Conservation (phyloP, 768 basidiomycete genomes). For the Rhodosporidiobolus sp. region DNA sequence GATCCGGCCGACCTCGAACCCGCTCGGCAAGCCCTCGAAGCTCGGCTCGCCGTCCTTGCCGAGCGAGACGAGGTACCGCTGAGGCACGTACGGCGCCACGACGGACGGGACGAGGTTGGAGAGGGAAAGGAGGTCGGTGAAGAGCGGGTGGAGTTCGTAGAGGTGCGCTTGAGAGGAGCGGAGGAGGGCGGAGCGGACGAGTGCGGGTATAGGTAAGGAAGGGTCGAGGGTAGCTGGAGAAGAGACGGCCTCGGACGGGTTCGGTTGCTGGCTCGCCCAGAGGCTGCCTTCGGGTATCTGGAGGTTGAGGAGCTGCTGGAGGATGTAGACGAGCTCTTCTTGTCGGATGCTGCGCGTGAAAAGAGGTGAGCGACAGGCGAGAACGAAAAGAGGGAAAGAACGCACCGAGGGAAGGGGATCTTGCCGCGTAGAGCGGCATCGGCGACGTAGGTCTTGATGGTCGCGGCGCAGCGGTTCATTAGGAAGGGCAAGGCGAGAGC, state of each 20-base stretch:
- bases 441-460: slow-evolving; percentile 71
- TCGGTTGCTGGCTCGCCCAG: slow-evolving; percentile 66
- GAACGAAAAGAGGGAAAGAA: not conserved
- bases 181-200: slow-evolving; percentile 68
- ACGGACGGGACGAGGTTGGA: not conserved
- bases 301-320: slow-evolving; percentile 70
- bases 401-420: slow-evolving; percentile 80
- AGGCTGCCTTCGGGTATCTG: slow-evolving; percentile 71
- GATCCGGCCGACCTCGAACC: slow-evolving; percentile 8
- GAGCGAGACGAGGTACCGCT: not conserved
- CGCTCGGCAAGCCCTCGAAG: slow-evolving; percentile 21
- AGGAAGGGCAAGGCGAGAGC: slow-evolving; percentile 68
- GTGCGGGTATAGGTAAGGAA: slow-evolving; percentile 55
- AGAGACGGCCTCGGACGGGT: slow-evolving; percentile 55
- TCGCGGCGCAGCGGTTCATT: slow-evolving; percentile 68
- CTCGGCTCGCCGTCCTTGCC: not conserved
- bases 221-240: slow-evolving; percentile 51
- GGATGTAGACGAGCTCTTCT: slow-evolving; percentile 80
- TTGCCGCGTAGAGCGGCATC: slow-evolving; percentile 81
- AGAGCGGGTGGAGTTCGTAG: slow-evolving; percentile 76
- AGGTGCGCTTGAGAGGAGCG: slow-evolving; percentile 77
- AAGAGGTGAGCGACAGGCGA: not conserved
- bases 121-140: slow-evolving; percentile 26
- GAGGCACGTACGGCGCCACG: slow-evolving; percentile 12
- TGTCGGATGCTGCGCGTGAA: slow-evolving; percentile 65